phyloP scores from a whole-genome alignment of 371 early-diverging fungal species.

The Blakeslea trispora region DNA sequence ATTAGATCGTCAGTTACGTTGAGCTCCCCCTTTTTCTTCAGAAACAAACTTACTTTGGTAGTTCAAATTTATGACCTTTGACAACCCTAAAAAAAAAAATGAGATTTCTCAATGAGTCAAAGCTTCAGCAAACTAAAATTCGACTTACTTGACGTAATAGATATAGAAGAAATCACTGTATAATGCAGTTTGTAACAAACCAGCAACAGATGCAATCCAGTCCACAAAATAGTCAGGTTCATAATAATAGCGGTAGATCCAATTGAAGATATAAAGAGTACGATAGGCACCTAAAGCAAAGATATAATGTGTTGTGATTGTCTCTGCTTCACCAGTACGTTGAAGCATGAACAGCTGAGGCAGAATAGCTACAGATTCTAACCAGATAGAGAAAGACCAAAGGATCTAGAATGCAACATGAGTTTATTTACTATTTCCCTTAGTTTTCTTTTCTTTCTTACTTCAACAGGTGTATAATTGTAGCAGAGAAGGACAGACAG shows the following conservation, averaged over 20 bases:
- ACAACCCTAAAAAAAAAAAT: conserved; percentile 67
- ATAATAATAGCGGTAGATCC: conserved; percentile 87
- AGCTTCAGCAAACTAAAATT: neutral
- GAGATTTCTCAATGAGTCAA: no score
- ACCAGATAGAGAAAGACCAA: conserved; percentile 96
- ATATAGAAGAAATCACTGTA: conserved; percentile 98
- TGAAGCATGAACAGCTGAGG: conserved; percentile 98
- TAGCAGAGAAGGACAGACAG: conserved; percentile 76
- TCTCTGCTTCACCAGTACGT: conserved; percentile 98
- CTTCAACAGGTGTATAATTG: conserved; percentile 73
- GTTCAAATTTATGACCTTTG: conserved; percentile 82
- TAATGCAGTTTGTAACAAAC: conserved; percentile 93
- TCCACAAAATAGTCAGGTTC: conserved; percentile 63
- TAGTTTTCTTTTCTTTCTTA: conserved; percentile 20
- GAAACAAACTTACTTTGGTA: conserved; percentile 52
- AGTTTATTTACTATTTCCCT: neutral
- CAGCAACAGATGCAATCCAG: conserved; percentile 84
- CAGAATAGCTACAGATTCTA: conserved; percentile 98
- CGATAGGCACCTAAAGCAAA: conserved; percentile 98
- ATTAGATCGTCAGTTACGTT: no score
- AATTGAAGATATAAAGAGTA: conserved; percentile 92
- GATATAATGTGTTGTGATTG: conserved; percentile 97
- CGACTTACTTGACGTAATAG: conserved; percentile 86
- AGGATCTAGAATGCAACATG: conserved; percentile 52
- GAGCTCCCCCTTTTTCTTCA: no score